phyloP scores from a whole-genome alignment of 306 rosid species.

The Senna siamea region DNA sequence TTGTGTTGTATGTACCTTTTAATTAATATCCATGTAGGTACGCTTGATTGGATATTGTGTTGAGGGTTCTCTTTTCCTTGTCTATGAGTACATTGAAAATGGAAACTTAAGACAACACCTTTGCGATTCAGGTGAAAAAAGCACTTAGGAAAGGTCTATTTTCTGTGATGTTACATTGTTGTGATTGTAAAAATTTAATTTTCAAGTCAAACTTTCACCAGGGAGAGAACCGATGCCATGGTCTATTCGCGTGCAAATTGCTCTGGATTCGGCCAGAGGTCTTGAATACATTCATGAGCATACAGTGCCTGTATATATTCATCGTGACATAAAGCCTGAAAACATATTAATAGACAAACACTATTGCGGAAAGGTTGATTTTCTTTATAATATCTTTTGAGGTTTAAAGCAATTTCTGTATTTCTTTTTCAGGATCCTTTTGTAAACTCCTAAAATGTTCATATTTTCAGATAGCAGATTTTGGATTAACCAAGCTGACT shows the following conservation, averaged over 20 bases:
- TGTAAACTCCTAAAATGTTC: background rate
- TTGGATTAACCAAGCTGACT: slow-evolving; percentile 67
- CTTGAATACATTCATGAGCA: slow-evolving; percentile 98
- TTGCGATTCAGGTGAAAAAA: slow-evolving; percentile 56
- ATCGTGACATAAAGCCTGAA: slow-evolving; percentile 93
- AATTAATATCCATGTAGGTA: slow-evolving; percentile 57
- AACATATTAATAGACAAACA: slow-evolving; percentile 85
- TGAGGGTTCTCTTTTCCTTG: slow-evolving; percentile 81
- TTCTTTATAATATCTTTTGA: slow-evolving; percentile 7
- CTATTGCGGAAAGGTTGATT: slow-evolving; percentile 79
- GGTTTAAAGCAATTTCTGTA: background rate
- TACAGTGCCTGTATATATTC: slow-evolving; percentile 93
- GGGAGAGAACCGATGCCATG: slow-evolving; percentile 79
- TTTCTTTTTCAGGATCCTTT: background rate
- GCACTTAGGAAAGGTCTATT: background rate
- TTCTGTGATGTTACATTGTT: background rate
- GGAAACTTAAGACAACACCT: slow-evolving; percentile 14
- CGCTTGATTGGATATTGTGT: slow-evolving; percentile 93
- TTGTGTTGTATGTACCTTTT: background rate
- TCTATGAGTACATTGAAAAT: slow-evolving; percentile 11
- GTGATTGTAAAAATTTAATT: background rate
- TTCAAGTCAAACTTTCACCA: slow-evolving; percentile 37
- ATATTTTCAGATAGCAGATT: slow-evolving; percentile 64
- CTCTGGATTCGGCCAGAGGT: slow-evolving; percentile 50
- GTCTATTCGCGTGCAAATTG: slow-evolving; percentile 90